These are phyloP conservation scores for Medicago lupulina DNA, from an alignment of 306 rosid genomes.

Conservation along the genomic window DNA sequence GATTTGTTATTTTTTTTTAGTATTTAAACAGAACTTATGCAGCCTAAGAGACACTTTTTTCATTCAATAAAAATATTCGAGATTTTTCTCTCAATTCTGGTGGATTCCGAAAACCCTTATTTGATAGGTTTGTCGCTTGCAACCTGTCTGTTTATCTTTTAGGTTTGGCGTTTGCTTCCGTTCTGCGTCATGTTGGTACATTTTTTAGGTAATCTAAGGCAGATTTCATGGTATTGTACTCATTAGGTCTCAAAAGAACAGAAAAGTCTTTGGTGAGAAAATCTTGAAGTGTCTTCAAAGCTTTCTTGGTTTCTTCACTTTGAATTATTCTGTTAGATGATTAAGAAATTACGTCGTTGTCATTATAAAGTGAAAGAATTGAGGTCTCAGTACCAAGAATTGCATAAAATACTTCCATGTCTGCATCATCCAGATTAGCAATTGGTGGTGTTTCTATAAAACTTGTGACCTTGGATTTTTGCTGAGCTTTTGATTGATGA, in stretches of 20 bases:
- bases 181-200: background rate
- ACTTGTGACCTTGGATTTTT: background rate
- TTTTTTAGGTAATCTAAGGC: constrained; percentile 17
- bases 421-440: constrained; percentile 1
- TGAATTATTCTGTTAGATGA: background rate
- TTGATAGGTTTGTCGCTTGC: too few species aligned
- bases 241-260: constrained; percentile 6
- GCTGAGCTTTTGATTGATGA: background rate
- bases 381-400: background rate
- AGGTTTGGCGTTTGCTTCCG: too few species aligned
- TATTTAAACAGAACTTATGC: too few species aligned
- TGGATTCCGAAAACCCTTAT: too few species aligned
- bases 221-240: constrained; percentile 1
- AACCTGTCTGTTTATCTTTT: too few species aligned
- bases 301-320: constrained; percentile 19
- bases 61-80: too few species aligned
- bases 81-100: too few species aligned
- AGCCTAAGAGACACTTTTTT: too few species aligned
- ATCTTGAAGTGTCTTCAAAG: constrained; percentile 26
- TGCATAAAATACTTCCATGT: constrained; percentile 25
- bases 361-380: background rate
- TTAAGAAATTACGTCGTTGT: background rate
- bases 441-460: too few species aligned
- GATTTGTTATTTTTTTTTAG: too few species aligned
- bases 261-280: constrained; percentile 24